Base-by-base conservation (phyloP, 768 basidiomycete species). In the Termitomyces sp. region DNA sequence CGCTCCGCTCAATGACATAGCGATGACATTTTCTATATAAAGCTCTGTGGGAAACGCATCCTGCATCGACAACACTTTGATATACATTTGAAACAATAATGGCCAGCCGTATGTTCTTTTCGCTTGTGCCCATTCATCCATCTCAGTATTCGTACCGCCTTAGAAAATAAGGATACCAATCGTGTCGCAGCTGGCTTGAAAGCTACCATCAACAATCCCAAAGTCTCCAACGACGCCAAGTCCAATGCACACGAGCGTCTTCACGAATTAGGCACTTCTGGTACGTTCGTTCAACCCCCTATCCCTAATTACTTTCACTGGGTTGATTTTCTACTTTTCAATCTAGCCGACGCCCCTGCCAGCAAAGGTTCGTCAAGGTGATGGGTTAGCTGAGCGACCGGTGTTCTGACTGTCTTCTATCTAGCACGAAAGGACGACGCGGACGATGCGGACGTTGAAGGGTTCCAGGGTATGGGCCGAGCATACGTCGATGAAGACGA, bases 111-210 rank as follows among this genome's bases (percentile, higher is more conserved):
- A 38, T 24, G 48, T 37, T 17, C 2, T 1, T 11, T 6, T 7
- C 2, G 1, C 4, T 19, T 8, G 2, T 15, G 1, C 2, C 3
- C 24, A 17, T 17, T 26, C 15, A 17, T 15, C 1, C 1, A 22
- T 48, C 2, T 15, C 2, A 34, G 2, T 34, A 34, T 12, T 14
- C 3, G 6, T 34, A 1, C 10, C 30, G 12, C 5, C 12, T 10
- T 4, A 49, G 47, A 49, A 24, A 49, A 49, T 3, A 49, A 49
- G 24, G 47, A 49, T 8, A 24, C 35, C 9, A 15, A 6, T 30
- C 50, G 40, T 7, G 40, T 51, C 38, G 50, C 50, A 19, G 50
- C 38, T 6, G 50, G 50, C 4, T 21, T 40, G 26, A 51, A 51
- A 21, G 50, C 50, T 2, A 8, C 49, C 2, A 11, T 41, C 3